Evolutionary conservation across 495 filamentous ascomycete genomes (phyloP), one percentile per base, ranked within the genome.

Genomic region (Talaromyces ruber): DNA sequence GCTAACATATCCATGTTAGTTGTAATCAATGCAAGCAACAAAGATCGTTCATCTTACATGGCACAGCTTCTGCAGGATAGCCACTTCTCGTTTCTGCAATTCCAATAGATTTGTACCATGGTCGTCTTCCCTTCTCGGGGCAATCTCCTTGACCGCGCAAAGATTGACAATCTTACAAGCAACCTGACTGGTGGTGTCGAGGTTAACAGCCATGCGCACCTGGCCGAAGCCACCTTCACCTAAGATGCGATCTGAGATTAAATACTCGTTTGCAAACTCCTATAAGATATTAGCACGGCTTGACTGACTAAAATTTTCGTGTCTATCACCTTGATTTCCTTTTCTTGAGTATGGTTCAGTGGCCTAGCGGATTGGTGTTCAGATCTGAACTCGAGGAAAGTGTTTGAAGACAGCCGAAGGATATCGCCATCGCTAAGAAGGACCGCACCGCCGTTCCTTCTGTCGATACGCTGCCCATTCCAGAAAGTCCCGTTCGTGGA

Each of bases 401-500:
- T 47, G 9, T 59, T 63, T 2, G 58, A 52, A 2, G 67, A 34
- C 14, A 78, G 28, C 1, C 37, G 39, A 2, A 90, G 73, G 5
- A 76, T 63, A 65, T 88, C 84, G 2, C 82, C 82, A 66, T 83
- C 63, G 45, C 79, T 74, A 6, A 89, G 78, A 1, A 88, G 74
- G 62, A 80, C 74, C 26, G 59, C 59, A 22, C 77, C 70, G 14
- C 69, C 71, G 16, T 66, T 66, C 1, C 66, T 67, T 37, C 68
- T 70, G 0, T 78, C 81, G 64, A 85, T 79, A 3, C 72, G 68
- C 25, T 68, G 65, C 2, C 69, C 72, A 60, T 86, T 83, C 72
- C 86, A 78, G 29, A 68, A 72, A 0, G 81, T 84, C 2, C 85
- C 84, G 64, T 85, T 86, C 6, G 67, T 66, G 3, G 86, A 88